Base-by-base conservation (phyloP, 495 filamentous ascomycete genomes). In the Hyaloscypha bicolor region DNA sequence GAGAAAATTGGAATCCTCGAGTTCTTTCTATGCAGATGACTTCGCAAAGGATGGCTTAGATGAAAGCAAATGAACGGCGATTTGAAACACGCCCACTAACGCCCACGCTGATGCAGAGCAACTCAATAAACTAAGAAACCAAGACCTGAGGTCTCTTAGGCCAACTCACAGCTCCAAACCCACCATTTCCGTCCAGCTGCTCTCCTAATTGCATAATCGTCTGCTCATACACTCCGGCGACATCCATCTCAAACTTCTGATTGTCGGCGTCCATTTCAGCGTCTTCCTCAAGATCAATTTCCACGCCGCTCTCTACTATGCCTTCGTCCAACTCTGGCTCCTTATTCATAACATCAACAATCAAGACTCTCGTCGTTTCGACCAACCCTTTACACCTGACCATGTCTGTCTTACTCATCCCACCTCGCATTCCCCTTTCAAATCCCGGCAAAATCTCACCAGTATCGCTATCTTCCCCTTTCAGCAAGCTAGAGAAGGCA, bases 361-460 rank as follows among this genome's bases (percentile, higher is more conserved):
- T 85, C 22, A 85, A 69, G 31, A 94, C 80, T 37, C 91, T 62
- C 4, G 62, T 55, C 4, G 42, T 80, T 75, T 93, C 90, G 2
- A 91, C 90, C 29, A 94, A 73, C 70, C 90, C 89, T 75, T 89
- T 91, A 62, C 93, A 88, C 48, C 93, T 84, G 21, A 97, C 91
- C 81, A 92, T 95, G 74, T 96, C 91, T 0, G 90, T 93, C 60
- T 81, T 85, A 74, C 86, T 88, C 70, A 85, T 75, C 9, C 81
- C 83, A 3, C 57, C 72, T 31, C 76, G 66, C 63, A 84, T 79
- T 4, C 80, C 83, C 60, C 84, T 79, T 62, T 84, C 83, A 67
- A 91, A 90, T 0, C 92, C 92, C 0, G 91, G 87, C 2, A 96
- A 78, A 0, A 80, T 71, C 11, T 85, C 83, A 1, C 87, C 86